A percentile compares a stretch with the other conserved stretches of the same genome.
Evolutionary conservation across 768 basidiomycete genomes (phyloP).

Genomic region (Boletales sp.): DNA sequence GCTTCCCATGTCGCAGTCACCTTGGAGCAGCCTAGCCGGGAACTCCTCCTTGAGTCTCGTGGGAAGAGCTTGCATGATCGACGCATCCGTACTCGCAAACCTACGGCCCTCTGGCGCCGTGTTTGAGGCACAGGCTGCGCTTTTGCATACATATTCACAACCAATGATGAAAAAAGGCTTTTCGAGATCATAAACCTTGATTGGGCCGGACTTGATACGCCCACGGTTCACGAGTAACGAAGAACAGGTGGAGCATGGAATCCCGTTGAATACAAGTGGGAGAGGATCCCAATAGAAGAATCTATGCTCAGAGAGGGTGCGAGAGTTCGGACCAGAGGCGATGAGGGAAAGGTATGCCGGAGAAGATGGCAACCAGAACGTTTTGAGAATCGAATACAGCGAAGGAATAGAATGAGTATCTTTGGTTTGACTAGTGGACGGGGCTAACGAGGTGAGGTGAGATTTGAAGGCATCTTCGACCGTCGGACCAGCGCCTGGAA

Average conservation of each 20-base stretch:
- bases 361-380: constrained; percentile 81
- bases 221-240: constrained; percentile 62
- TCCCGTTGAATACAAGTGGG: constrained; percentile 79
- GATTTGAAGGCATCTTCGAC: constrained; percentile 79
- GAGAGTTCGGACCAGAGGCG: constrained; percentile 62
- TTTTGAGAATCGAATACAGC: constrained; percentile 73
- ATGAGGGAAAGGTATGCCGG: constrained; percentile 76
- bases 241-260: constrained; percentile 66
- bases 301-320: constrained; percentile 68
- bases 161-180: constrained; percentile 82
- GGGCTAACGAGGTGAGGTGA: constrained; percentile 63
- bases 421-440: constrained; percentile 41
- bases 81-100: constrained; percentile 69
- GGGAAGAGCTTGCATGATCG: constrained; percentile 69
- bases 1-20: constrained; percentile 54
- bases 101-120: constrained; percentile 52
- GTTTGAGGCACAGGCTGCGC: constrained; percentile 41
- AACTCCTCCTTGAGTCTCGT: constrained; percentile 69
- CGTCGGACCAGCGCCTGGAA: constrained; percentile 55
- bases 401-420: constrained; percentile 57
- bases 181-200: constrained; percentile 78
- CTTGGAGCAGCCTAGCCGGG: constrained; percentile 58
- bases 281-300: constrained; percentile 90
- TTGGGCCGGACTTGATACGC: constrained; percentile 67
- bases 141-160: constrained; percentile 74